These are phyloP conservation scores for Huntiella decipiens DNA, from an alignment of 2,329 filamentous ascomycete species.

Conservation along the genomic window DNA sequence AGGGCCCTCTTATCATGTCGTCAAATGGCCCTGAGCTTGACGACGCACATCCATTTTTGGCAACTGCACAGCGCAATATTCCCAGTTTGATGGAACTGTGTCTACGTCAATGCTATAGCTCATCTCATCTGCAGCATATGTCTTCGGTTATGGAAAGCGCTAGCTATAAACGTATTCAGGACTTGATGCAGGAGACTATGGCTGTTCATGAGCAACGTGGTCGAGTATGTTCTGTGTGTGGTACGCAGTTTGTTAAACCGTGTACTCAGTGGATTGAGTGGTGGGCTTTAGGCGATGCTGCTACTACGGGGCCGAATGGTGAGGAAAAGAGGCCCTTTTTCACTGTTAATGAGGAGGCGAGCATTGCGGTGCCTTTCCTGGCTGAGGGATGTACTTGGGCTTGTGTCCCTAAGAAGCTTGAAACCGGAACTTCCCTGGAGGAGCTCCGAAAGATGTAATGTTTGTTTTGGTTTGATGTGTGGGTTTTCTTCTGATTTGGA, in stretches of 20 bases:
- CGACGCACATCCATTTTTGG: conserved; percentile 12
- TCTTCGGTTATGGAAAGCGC: conserved; percentile 24
- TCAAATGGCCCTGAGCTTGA: conserved; percentile 7
- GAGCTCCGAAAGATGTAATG: background rate
- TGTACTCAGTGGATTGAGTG: conserved; percentile 44
- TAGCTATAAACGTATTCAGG: conserved; percentile 20
- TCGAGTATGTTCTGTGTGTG: conserved; percentile 32
- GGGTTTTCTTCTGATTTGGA: background rate
- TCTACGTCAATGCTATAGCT: conserved; percentile 27
- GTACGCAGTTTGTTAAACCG: conserved; percentile 28
- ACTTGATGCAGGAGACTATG: conserved; percentile 5
- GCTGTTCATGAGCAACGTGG: conserved; percentile 24
- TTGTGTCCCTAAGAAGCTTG: conserved; percentile 7
- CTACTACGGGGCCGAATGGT: background rate
- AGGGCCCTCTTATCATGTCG: conserved; percentile 1
- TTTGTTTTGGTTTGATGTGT: background rate
- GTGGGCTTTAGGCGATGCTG: conserved; percentile 21
- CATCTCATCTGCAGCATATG: conserved; percentile 24
- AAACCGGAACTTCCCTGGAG: conserved; percentile 4
- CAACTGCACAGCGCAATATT: conserved; percentile 16
- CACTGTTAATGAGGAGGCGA: conserved; percentile 7
- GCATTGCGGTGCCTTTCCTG: conserved; percentile 11
- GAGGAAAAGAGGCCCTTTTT: conserved; percentile 2
- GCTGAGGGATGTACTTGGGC: conserved; percentile 11
- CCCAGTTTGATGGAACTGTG: conserved; percentile 33